Evolutionary conservation across 495 filamentous ascomycete species (phyloP), one percentile per base, ranked within the genome.

Genomic region (Penicillium silybi): DNA sequence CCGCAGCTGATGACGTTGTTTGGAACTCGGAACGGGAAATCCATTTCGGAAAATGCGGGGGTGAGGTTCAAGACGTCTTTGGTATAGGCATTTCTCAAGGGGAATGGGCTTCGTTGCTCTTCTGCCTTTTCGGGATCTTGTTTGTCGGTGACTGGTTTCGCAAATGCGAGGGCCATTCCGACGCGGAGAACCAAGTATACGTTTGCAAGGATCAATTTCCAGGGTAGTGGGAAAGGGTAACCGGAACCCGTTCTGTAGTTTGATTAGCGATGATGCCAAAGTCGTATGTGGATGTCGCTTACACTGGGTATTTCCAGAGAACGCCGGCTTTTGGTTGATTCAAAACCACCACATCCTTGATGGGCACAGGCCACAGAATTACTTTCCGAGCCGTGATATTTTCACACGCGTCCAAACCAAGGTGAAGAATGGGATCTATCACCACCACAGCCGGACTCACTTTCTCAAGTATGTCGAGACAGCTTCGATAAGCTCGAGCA

Each of bases 371-470:
- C 68, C 53, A 77, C 37, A 50, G 70, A 44, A 52, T 62, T 50
- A 48, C 59, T 20, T 58, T 64, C 54, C 58, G 65, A 49, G 32
- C 54, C 51, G 59, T 60, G 19, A 49, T 54, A 29, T 61, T 67
- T 47, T 67, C 72, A 57, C n/a, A 62, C 6, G 76, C 79, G 44
- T 80, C 79, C 11, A 77, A 51, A 0, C 71, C 79, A 17, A 77
- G 73, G 13, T 73, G 67, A 29, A 83, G 72, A 13, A 76, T 68
- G 4, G 77, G 76, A 51, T 82, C 77, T 38, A 75, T 67, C 8
- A 76, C 75, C 8, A 78, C 65, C 13, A 80, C 52, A 11, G 65
- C 57, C 3, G 80, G 76, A 16, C 68, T 49, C 0, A 77, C 53
- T 0, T 66, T 49, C 2, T 65, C 47, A 27, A 81, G 54, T 17